Percentiles rank a stretch among this genome's conserved stretches.
phyloP scores from a whole-genome alignment of 345 rosid species.

The Odontarrhena argentea region DNA sequence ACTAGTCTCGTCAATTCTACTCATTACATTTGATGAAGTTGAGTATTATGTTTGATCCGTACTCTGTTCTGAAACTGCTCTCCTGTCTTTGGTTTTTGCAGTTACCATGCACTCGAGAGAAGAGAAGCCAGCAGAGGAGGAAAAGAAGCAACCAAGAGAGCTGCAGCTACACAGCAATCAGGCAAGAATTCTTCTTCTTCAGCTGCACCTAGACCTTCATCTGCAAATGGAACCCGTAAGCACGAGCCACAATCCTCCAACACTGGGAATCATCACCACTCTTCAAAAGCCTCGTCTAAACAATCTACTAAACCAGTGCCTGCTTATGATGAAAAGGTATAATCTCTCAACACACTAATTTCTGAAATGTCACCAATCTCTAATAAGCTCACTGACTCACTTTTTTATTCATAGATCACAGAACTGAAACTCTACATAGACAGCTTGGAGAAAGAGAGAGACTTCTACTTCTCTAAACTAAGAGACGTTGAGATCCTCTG shows the following conservation, averaged over 20 bases:
- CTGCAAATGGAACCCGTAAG: conserved; percentile 63
- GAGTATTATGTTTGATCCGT: neutral
- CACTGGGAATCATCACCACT: conserved; percentile 46
- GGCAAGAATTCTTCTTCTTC: conserved; percentile 55
- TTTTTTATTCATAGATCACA: conserved; percentile 63
- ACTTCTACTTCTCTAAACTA: conserved; percentile 85
- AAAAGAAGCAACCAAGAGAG: conserved; percentile 77
- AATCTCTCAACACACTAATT: neutral
- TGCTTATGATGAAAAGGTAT: conserved; percentile 85
- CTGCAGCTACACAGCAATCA: conserved; percentile 62
- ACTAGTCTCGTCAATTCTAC: neutral
- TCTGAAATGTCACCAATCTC: neutral
- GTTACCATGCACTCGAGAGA: conserved; percentile 89
- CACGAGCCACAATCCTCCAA: conserved; percentile 53
- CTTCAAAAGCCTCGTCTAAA: conserved; percentile 58
- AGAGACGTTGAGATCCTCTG: conserved; percentile 92
- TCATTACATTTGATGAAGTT: neutral
- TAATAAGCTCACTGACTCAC: conserved; percentile 13
- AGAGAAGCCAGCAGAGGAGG: conserved; percentile 93
- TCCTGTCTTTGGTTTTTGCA: conserved; percentile 22
- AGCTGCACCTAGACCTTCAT: conserved; percentile 59
- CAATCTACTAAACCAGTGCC: conserved; percentile 52
- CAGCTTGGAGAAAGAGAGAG: conserved; percentile 96
- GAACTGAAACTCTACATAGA: conserved; percentile 91
- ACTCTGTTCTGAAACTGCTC: conserved; percentile 3